Evolutionary conservation across 441 rosid species (phyloP).

Genomic region (Flueggea neowawraea): DNA sequence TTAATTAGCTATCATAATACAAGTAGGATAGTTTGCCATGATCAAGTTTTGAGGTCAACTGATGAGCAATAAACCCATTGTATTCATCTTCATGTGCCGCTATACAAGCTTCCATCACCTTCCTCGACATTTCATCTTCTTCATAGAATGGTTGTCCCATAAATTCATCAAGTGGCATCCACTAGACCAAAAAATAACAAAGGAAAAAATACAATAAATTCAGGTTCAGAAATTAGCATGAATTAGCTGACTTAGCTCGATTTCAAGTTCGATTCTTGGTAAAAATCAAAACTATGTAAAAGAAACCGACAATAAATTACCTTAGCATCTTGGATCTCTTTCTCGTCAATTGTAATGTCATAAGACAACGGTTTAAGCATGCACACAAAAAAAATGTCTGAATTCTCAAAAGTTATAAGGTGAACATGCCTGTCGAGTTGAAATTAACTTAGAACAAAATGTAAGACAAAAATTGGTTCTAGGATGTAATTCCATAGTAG

Average conservation of each 20-base stretch:
- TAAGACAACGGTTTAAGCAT: slow-evolving; percentile 34
- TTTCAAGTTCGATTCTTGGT: too few relatives aligned
- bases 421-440: slow-evolving; percentile 32
- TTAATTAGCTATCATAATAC: slow-evolving; percentile 9
- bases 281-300: too few relatives aligned
- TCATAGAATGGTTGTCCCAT: slow-evolving; percentile 27
- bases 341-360: slow-evolving; percentile 31
- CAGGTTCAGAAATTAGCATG: neutral
- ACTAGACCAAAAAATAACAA: slow-evolving; percentile 13
- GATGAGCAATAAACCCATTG: slow-evolving; percentile 31
- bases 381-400: slow-evolving; percentile 41
- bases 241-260: too few relatives aligned
- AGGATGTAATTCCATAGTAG: too few relatives aligned
- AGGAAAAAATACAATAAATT: too few relatives aligned
- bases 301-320: slow-evolving; percentile 3
- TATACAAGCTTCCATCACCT: slow-evolving; percentile 29
- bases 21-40: slow-evolving; percentile 27
- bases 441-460: too few relatives aligned
- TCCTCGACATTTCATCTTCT: slow-evolving; percentile 37
- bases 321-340: slow-evolving; percentile 37
- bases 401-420: slow-evolving; percentile 36
- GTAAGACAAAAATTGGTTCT: too few relatives aligned
- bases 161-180: slow-evolving; percentile 36
- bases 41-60: slow-evolving; percentile 40
- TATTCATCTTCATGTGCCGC: slow-evolving; percentile 26